A percentile compares a stretch with the other conserved stretches of the same genome.
Evolutionary conservation across 148 eudicot genomes (phyloP).

Genomic region (Amaranthus cruentus): DNA sequence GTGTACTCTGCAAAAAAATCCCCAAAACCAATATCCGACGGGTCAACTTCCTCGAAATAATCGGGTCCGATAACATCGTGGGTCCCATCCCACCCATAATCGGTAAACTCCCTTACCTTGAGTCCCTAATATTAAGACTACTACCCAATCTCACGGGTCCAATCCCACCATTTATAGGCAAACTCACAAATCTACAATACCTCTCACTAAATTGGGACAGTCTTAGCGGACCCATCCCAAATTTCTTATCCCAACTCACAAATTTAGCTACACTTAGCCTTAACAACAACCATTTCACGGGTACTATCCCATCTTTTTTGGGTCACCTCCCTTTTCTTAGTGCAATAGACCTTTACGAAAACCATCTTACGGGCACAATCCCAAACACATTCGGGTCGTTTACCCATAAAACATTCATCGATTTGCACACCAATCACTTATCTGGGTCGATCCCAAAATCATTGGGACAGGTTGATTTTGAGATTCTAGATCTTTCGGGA

Average conservation of each 20-base stretch:
- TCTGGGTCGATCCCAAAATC: slow-evolving; percentile 39
- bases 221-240: slow-evolving; percentile 41
- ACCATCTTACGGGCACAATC: slow-evolving; percentile 38
- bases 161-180: slow-evolving; percentile 30
- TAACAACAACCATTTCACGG: slow-evolving; percentile 26
- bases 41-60: slow-evolving; percentile 27
- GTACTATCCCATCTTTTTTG: slow-evolving; percentile 31
- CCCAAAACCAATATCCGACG: slow-evolving; percentile 27
- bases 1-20: slow-evolving; percentile 28
- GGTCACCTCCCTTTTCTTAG: slow-evolving; percentile 18
- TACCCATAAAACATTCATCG: neutral
- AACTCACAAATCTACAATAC: slow-evolving; percentile 26
- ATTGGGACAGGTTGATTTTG: slow-evolving; percentile 23
- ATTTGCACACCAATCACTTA: slow-evolving; percentile 35
- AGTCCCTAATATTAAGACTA: slow-evolving; percentile 21
- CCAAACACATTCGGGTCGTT: slow-evolving; percentile 32
- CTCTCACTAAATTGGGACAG: slow-evolving; percentile 31
- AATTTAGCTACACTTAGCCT: slow-evolving; percentile 25
- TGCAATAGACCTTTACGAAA: slow-evolving; percentile 23
- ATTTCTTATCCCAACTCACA: slow-evolving; percentile 24
- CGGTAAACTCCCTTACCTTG: slow-evolving; percentile 37
- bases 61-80: slow-evolving; percentile 9
- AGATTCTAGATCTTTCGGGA: slow-evolving; percentile 1
- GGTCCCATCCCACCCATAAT: slow-evolving; percentile 29
- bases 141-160: slow-evolving; percentile 40